These are phyloP conservation scores for Liriodendron chinense DNA, from an alignment of 164 flowering plant species.

Conservation along the genomic window DNA sequence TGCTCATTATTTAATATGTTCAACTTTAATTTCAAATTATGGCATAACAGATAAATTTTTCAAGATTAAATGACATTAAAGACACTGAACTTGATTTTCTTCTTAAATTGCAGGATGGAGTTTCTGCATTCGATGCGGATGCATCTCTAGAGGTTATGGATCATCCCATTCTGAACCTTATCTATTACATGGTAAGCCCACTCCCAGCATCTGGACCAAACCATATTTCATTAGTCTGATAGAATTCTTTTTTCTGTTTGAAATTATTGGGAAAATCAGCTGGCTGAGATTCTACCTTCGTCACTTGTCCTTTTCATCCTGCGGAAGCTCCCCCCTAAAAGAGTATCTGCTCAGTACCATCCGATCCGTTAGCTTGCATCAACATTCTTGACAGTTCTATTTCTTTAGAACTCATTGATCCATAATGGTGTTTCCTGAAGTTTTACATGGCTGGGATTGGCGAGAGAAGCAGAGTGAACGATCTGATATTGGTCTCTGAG, in stretches of 20 bases:
- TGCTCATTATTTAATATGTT: not conserved
- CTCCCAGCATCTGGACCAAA: not conserved
- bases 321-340: constrained; percentile 90
- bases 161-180: constrained; percentile 79
- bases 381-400: not conserved
- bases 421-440: too few species aligned
- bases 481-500: not conserved
- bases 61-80: not conserved
- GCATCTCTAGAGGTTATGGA: constrained; percentile 82
- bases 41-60: not conserved
- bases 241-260: not conserved
- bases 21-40: not conserved
- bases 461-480: not conserved
- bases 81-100: not conserved
- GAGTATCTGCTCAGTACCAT: constrained; percentile 84
- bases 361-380: constrained; percentile 49
- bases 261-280: constrained; percentile 34
- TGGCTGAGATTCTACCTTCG: constrained; percentile 86
- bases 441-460: not conserved
- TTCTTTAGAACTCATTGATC: not conserved
- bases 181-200: constrained; percentile 71
- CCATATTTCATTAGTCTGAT: not conserved
- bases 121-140: constrained; percentile 76
- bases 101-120: constrained; percentile 44
- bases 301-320: constrained; percentile 88